These are phyloP conservation scores for Hypoxylon intermedium DNA, from an alignment of 495 filamentous ascomycete genomes.

Conservation along the genomic window DNA sequence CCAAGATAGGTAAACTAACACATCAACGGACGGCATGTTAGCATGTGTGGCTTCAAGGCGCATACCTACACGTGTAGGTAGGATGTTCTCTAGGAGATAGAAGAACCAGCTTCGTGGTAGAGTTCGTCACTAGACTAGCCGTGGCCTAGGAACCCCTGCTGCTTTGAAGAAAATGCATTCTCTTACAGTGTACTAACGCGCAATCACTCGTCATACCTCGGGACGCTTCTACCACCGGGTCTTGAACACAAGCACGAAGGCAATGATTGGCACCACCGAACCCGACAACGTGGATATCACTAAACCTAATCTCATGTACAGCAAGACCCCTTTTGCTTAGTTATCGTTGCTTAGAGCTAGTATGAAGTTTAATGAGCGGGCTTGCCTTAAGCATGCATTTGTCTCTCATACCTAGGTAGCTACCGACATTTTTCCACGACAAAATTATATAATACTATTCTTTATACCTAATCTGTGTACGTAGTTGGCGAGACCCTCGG, in stretches of 20 bases:
- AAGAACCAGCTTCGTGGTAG: slow-evolving; percentile 4
- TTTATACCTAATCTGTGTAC: too few relatives aligned
- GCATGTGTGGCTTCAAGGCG: background rate
- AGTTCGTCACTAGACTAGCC: slow-evolving; percentile 6
- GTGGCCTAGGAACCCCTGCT: slow-evolving; percentile 19
- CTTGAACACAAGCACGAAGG: background rate
- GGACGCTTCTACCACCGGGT: background rate
- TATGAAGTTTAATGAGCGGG: slow-evolving; percentile 6
- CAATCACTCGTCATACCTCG: slow-evolving; percentile 23
- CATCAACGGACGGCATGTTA: too few relatives aligned
- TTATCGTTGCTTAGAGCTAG: background rate
- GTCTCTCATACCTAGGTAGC: background rate
- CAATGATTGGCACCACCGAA: background rate
- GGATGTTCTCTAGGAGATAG: background rate
- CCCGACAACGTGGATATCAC: slow-evolving; percentile 28
- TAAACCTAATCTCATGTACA: slow-evolving; percentile 30
- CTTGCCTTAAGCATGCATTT: background rate
- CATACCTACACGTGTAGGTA: too few relatives aligned
- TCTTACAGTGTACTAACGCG: slow-evolving; percentile 7
- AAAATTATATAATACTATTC: slow-evolving; percentile 12
- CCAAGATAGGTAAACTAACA: too few relatives aligned
- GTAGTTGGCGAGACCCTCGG: slow-evolving; percentile 10
- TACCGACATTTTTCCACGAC: background rate
- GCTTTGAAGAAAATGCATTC: background rate
- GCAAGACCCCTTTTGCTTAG: slow-evolving; percentile 8